Base-by-base conservation (phyloP, 2,329 filamentous ascomycete genomes). In the Rhexocercosporidium sp. region DNA sequence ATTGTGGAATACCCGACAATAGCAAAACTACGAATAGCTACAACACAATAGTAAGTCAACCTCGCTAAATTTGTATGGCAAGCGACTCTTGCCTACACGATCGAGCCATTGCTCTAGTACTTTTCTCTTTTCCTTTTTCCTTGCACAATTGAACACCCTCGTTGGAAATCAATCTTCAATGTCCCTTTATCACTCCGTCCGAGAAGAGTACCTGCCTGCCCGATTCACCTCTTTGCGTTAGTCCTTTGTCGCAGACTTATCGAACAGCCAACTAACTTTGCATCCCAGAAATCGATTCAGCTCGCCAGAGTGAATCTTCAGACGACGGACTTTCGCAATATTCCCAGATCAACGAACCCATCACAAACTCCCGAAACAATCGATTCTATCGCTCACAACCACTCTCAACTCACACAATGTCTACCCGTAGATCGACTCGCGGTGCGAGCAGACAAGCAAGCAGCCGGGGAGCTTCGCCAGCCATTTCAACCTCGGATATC, bases 361-460 rank as follows among this genome's bases (percentile, higher is more conserved):
- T 27, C 29, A 39, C 46, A 39, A 34, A 53, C 31, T 29, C 29
- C 18, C 54, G 51, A 56, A 11, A 56, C 18, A 7, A 11, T 5
- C 54, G 20, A 57, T 57, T 39, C 31, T 25, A 57, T 25, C 54
- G 34, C 9, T 18, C 41, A 44, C 37, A 14, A 34, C 22, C 39
- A 49, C 59, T 11, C 11, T 39, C 44, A 27, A 44, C 47, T 14
- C 34, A 31, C 57, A 67, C 18, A 34, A 76, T 76, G 75, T 74
- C 74, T 46, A 73, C 75, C 44, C 65, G 70, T 60, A 66, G 72
- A 34, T 69, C 64, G 8, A 74, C 70, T 16, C 72, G 75, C 44
- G 69, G 70, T 47, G 54, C 72, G 4, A 75, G 72, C 57, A 71
- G 68, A 56, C 67, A 68, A 61, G 66, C 71, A 49, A 71, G 66